Conservation (phyloP, 345 rosid species). For the Eucalyptus melliodora region DNA sequence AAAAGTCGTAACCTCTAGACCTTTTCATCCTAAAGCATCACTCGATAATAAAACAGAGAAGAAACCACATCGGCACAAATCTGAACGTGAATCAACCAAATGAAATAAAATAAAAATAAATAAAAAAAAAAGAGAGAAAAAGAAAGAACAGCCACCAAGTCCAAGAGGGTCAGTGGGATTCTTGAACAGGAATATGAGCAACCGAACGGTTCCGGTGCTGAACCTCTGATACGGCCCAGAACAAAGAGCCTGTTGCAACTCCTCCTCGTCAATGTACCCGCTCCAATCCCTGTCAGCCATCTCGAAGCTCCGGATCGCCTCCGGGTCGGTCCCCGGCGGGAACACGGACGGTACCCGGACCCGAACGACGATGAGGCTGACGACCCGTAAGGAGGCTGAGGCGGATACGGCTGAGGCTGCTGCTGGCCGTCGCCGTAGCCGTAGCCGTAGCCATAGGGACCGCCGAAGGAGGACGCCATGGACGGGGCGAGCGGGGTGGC, state of each 20-base stretch:
- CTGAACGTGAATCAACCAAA: not conserved
- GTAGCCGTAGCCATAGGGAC: not conserved
- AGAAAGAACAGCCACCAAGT: constrained; percentile 18
- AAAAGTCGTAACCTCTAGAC: not conserved
- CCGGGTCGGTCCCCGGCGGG: constrained; percentile 36
- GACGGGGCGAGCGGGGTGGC: not conserved
- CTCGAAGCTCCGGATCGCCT: constrained; percentile 40
- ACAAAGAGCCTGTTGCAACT: constrained; percentile 48
- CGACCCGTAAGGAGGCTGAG: not conserved
- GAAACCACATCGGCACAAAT: not conserved
- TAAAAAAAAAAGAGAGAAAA: not conserved
- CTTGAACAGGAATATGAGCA: constrained; percentile 62
- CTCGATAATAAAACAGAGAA: not conserved
- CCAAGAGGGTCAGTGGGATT: constrained; percentile 29
- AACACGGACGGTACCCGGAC: not conserved
- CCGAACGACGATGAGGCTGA: not conserved
- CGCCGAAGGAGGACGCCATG: not conserved
- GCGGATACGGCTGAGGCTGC: not conserved
- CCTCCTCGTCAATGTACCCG: constrained; percentile 53
- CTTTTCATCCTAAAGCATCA: not conserved
- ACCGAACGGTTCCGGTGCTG: constrained; percentile 30
- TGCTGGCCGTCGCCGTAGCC: not conserved
- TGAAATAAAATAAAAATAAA: not conserved
- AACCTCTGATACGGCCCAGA: constrained; percentile 30
- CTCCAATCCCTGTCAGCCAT: constrained; percentile 52